Base-by-base conservation (phyloP, 1,284 basidiomycete genomes). In the Ustilago crameri region DNA sequence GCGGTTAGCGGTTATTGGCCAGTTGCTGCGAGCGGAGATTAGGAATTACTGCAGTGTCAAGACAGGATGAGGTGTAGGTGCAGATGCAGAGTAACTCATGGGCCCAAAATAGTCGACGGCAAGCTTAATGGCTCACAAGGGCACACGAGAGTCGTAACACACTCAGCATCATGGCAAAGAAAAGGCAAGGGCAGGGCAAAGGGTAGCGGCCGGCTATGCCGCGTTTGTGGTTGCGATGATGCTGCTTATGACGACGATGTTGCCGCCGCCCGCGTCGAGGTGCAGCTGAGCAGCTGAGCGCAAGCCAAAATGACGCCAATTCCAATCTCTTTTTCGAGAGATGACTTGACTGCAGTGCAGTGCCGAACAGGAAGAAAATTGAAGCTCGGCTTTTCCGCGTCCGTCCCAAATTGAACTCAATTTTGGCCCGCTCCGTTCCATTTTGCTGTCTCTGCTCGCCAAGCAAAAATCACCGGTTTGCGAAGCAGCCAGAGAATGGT, bases 21-120 rank as follows among this genome's bases (percentile, higher is more conserved):
- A n/a, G 7, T 30, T 9, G 35, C 15, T 7, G 7, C 32, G 45
- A 42, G 40, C 18, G 27, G 49, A 52, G 49, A 26, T 17, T 26
- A 45, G 35, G 34, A 30, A 22, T 27, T 38, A 43, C 43, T 54
- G 44, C 35, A 34, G 43, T 35, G 37, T 20, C 42, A 9, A 26
- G 22, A 23, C 46, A 30, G 27, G 55, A 58, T 58, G 55, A 58
- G 55, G 43, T 58, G 47, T 27, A 44, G 40, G 12, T 58, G 55
- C 41, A 50, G 47, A 51, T 47, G 35, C n/a, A n/a, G n/a, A n/a
- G 26, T n/a, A 15, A 22, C 14, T 18, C 5, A 17, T 9, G 17
- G 22, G 14, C 46, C n/a, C 22, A 55, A 48, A 48, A 55, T 43
- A 53, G 53, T 41, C n/a, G n/a, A n/a, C n/a, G n/a, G n/a, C n/a